Base-by-base conservation (phyloP, 192 early-diverging fungal species). In the Mortierella hygrophila region DNA sequence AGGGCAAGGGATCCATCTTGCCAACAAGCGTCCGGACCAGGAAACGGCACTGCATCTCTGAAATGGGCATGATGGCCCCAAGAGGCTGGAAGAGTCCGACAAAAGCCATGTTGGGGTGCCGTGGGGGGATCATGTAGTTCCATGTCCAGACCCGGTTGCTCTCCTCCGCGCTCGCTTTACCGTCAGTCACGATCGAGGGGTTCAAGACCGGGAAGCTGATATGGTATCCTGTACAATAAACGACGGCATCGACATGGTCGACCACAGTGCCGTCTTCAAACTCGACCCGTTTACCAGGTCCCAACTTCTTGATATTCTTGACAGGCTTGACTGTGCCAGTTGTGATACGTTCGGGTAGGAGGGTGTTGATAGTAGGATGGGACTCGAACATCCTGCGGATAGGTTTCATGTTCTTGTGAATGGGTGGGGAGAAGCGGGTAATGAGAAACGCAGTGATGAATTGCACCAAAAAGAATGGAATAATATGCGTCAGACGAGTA, bases 211-310 rank as follows among this genome's bases (percentile, higher is more conserved):
- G 89, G 71, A 88, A 85, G 16, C 89, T 86, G 77, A 90, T 91
- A 5, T 89, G 68, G 82, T 93, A 94, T 5, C 94, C 94, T 0
- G 94, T 95, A 74, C 92, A 93, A 65, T 89, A 93, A 35, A 94
- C 84, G 6, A 95, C 82, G 26, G 72, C 68, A 82, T 95, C 94
- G 20, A 94, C 86, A 37, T 89, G 55, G 10, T 91, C 89, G 35
- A 88, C 32, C 37, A 79, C 79, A 4, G 90, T 91, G 35, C 90
- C 92, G 80, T 95, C 94, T 1, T 83, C 88, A 87, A 95, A 94
- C 76, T 89, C 74, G 41, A 93, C 88, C 9, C 73, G 77, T 20
- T 79, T 81, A n/a, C 83, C 91, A 3, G 73, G 70, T 6, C 77
- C 82, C 37, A 94, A 78, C 49, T 77, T 47, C 18, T 70, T 57